These are phyloP conservation scores for Penicillium mononematosum DNA, from an alignment of 495 filamentous ascomycete genomes.

Conservation along the genomic window DNA sequence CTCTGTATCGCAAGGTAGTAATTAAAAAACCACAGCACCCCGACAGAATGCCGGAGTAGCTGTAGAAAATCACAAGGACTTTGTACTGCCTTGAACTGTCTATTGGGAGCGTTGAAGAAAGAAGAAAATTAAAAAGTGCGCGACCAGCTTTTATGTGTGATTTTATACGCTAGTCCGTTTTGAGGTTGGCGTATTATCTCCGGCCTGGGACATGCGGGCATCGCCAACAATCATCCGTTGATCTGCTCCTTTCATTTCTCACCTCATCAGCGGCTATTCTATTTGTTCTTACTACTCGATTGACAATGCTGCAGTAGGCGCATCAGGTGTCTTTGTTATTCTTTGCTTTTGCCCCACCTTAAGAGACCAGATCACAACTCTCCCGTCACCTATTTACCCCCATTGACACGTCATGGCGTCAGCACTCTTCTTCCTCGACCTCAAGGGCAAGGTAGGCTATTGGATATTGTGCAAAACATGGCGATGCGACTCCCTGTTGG, in stretches of 20 bases:
- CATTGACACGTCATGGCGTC: conserved; percentile 75
- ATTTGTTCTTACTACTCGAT: conserved; percentile 3
- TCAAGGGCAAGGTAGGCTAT: conserved; percentile 92
- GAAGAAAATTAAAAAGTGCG: conserved; percentile 32
- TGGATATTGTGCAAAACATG: neutral
- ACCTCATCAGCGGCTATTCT: conserved; percentile 2
- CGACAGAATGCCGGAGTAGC: conserved; percentile 68
- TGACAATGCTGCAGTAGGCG: conserved; percentile 18
- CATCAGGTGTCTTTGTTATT: conserved; percentile 16
- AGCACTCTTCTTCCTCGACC: conserved; percentile 96
- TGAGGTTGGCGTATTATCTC: conserved; percentile 16
- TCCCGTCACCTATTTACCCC: conserved; percentile 14
- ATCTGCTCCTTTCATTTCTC: conserved; percentile 2
- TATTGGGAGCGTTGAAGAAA: conserved; percentile 70
- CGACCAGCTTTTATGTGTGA: conserved; percentile 34
- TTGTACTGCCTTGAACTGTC: conserved; percentile 83
- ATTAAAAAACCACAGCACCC: conserved; percentile 54
- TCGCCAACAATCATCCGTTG: conserved; percentile 11
- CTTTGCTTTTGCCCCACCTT: conserved; percentile 5
- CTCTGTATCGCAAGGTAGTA: conserved; percentile 81
- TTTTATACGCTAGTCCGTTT: conserved; percentile 36
- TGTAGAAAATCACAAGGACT: conserved; percentile 45
- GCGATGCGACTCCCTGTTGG: neutral
- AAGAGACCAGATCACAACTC: conserved; percentile 20
- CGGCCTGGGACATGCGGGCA: conserved; percentile 10